Evolutionary conservation across 345 rosid species (phyloP).

Genomic region (Lepidium aucheri): DNA sequence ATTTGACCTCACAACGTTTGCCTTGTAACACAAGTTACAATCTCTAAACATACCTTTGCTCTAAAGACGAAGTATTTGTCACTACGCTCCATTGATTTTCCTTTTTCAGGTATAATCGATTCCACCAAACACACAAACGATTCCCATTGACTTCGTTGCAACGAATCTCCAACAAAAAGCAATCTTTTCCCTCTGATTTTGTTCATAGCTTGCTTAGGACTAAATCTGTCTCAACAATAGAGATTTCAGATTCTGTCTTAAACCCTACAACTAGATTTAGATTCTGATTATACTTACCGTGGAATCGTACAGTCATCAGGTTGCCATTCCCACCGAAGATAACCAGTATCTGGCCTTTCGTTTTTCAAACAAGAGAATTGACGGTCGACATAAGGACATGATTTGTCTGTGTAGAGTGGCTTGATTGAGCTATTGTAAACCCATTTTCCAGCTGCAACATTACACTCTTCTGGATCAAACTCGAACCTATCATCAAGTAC

Average conservation of each 20-base stretch:
- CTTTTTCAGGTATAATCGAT: conserved; percentile 46
- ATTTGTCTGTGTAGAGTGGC: conserved; percentile 69
- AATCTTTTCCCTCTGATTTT: conserved; percentile 70
- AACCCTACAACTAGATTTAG: background rate
- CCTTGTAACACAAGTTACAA: background rate
- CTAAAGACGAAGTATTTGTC: conserved; percentile 46
- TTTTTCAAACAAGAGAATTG: conserved; percentile 74
- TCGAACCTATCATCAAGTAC: conserved; percentile 68
- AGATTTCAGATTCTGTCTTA: background rate
- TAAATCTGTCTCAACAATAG: conserved; percentile 38
- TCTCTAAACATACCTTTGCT: conserved; percentile 43
- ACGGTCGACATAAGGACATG: conserved; percentile 73
- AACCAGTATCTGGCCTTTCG: conserved; percentile 57
- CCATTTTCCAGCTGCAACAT: conserved; percentile 72
- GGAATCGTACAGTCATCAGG: conserved; percentile 85
- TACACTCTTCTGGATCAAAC: conserved; percentile 82
- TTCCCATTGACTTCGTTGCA: conserved; percentile 88
- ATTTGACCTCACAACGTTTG: background rate
- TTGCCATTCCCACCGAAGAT: conserved; percentile 88
- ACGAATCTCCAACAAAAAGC: conserved; percentile 78
- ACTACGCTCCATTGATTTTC: conserved; percentile 52
- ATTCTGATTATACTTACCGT: conserved; percentile 27
- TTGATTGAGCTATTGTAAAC: conserved; percentile 48
- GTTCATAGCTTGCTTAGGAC: conserved; percentile 49
- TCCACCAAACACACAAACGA: conserved; percentile 83